Evolutionary conservation across 2,329 filamentous ascomycete genomes (phyloP), one percentile per base, ranked within the genome.

Genomic region (Ascochyta pisi): DNA sequence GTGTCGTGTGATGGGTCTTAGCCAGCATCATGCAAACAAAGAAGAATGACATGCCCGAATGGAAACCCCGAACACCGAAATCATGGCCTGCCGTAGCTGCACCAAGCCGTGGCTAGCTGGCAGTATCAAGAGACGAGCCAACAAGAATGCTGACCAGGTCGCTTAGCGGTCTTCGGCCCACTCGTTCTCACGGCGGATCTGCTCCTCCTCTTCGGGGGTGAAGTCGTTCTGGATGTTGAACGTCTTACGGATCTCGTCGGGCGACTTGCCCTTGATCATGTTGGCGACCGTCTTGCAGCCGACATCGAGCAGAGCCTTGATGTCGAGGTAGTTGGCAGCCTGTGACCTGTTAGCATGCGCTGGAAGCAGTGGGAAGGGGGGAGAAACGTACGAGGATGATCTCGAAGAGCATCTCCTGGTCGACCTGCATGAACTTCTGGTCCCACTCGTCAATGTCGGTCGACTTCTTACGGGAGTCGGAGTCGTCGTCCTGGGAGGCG

Each of bases 201-300:
- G 95, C 75, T 99, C 95, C 79, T 99, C 95, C 81, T 99, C 95
- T 79, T 99, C 95, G 2, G 94, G 92, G 0, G 95, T 98, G 81
- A 99, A 99, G 78, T 99, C 95, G 71, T 99, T 99, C 72, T 96
- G 95, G 73, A 99, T 99, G 82, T 99, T 99, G 83, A 99, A 99
- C 0, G 95, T 99, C 85, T 98, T 99, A 47, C 95, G 91, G 71
- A 99, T 99, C 82, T 99, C 95, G 77, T 99, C 95, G 3, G 95
- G 95, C 0, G 92, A 96, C 85, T 99, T 99, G 81, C 95, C 95
- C 90, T 99, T 99, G 84, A 99, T 99, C 95, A 99, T 99, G 81
- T 99, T 99, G 60, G 95, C 95, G 15, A 99, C 95, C 0, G 95
- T 99, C 86, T 99, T 99, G 87, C 95, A 99, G 60, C 95, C 95